Percentiles rank a stretch among this genome's conserved stretches.
Evolutionary conservation across 495 filamentous ascomycete genomes (phyloP).

Genomic region (Massariosphaeria phaeospora): DNA sequence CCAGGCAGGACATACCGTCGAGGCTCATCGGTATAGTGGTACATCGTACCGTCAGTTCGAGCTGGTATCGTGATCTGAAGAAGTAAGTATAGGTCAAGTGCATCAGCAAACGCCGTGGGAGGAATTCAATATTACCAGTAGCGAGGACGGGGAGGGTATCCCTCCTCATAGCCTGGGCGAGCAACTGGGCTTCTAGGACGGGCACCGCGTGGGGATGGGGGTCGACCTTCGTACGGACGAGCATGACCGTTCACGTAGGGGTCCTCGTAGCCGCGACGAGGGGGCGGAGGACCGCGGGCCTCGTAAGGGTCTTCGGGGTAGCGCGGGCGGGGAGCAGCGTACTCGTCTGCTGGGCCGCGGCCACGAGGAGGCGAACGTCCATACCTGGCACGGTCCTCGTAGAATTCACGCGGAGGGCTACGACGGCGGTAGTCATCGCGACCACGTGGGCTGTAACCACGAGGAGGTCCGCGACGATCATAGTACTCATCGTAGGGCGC

Average conservation of each 20-base stretch:
- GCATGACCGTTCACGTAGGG: constrained; percentile 60
- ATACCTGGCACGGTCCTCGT: constrained; percentile 74
- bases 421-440: constrained; percentile 78
- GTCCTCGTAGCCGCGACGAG: constrained; percentile 58
- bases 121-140: constrained; percentile 38
- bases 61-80: too few relatives aligned
- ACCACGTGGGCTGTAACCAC: constrained; percentile 73
- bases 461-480: constrained; percentile 70
- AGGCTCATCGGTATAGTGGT: too few relatives aligned
- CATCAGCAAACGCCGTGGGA: too few relatives aligned
- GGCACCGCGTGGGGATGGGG: constrained; percentile 47
- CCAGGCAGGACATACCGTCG: too few relatives aligned
- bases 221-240: constrained; percentile 54
- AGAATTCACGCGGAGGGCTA: constrained; percentile 70
- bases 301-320: constrained; percentile 39
- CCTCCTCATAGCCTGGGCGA: constrained; percentile 34
- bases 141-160: constrained; percentile 34
- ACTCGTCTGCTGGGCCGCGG: constrained; percentile 70
- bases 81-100: too few relatives aligned
- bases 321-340: constrained; percentile 55
- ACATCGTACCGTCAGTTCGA: too few relatives aligned
- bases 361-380: constrained; percentile 64
- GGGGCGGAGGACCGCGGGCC: constrained; percentile 38
- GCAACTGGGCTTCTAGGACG: constrained; percentile 36
- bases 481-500: constrained; percentile 53